Base-by-base conservation (phyloP, 75 land plant genomes). In the Cryptomeria japonica region DNA sequence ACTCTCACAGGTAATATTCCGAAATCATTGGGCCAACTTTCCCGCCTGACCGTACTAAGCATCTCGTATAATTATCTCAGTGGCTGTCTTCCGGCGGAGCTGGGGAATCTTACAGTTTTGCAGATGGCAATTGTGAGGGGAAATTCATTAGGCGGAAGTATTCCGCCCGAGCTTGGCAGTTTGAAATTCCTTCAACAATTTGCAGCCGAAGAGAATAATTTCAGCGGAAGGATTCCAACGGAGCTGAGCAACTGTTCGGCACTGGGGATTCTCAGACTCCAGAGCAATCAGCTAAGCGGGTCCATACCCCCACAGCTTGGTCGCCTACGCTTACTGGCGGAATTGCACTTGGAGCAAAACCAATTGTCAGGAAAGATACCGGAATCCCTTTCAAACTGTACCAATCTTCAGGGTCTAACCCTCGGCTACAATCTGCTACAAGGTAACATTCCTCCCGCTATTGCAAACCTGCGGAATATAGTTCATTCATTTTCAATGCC, bases 1-100 rank as follows among this genome's bases (percentile, higher is more conserved):
- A 56, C 84, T 22, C 88, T 94, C 61, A 49, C 89, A n/a, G 97
- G 98, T 28, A 19, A 89, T 5, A 94, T 97, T 31, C 98, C 97
- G 6, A 0, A 87, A 39, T 44, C 47, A 44, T 7, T 44, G 8
- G 47, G 8, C 7, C 47, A 44, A 44, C 47, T 44, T 44, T 44
- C 47, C 7, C 47, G 47, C 6, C 47, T 44, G 47, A 44, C 47
- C 47, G 47, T 6, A 44, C 7, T 44, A 0, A 64, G 93, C 38
- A 86, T 91, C 11, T 94, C 94, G 14, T 87, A 93, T 87, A 97
- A 97, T 87, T 82, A 37, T 11, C 84, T 97, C 72, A 80, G 87
- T 18, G 97, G 97, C 1, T 31, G 89, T 4, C 94, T 96, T 47
- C 97, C 96, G 19, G 13, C 87, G 7, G 86, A 93, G 36, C 87